Evolutionary conservation across 2,329 filamentous ascomycete genomes (phyloP), one percentile per base, ranked within the genome.

Genomic region (Fusarium sp.): DNA sequence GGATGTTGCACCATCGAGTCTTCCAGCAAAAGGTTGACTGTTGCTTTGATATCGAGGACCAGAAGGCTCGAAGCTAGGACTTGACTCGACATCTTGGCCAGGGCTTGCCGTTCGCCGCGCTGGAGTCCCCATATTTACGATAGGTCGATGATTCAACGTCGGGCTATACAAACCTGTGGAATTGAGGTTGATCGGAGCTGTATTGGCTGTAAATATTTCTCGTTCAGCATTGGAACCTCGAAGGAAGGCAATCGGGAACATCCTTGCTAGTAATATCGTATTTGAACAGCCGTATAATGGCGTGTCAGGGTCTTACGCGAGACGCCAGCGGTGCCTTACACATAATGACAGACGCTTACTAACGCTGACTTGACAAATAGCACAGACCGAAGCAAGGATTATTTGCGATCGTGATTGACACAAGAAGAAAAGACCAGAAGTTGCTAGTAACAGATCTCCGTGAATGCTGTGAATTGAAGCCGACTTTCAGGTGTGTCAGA

Each of bases 21-120:
- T 57, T 2, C 70, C 70, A 17, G 70, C 70, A 4, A 72, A 72
- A 0, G 60, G 58, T 1, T 60, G 66, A 15, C 53, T 42, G 6
- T 60, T 55, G n/a, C 56, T 60, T 32, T 56, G 65, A 11, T 66
- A 72, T 8, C 49, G 60, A 14, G 47, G 39, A 2, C 26, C 17
- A 0, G 19, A 20, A 9, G 36, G 21, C 28, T 50, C 44, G 2
- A 32, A 34, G 8, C 20, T 40, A 1, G 39, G 28, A 1, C 50
- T 44, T 1, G 59, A 28, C 26, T 67, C 65, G 19, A 67, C 39
- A n/a, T 65, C 54, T 5, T n/a, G 20, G 32, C 61, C 21, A 4
- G n/a, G 14, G 4, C 19, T 44, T 7, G 23, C 5, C 20, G 30
- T 28, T 6, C 20, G 30, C 2, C 24, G 44, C 2, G 19, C 6